These are phyloP conservation scores for Amaranthus cruentus DNA, from an alignment of 148 eudicot genomes.

Conservation along the genomic window DNA sequence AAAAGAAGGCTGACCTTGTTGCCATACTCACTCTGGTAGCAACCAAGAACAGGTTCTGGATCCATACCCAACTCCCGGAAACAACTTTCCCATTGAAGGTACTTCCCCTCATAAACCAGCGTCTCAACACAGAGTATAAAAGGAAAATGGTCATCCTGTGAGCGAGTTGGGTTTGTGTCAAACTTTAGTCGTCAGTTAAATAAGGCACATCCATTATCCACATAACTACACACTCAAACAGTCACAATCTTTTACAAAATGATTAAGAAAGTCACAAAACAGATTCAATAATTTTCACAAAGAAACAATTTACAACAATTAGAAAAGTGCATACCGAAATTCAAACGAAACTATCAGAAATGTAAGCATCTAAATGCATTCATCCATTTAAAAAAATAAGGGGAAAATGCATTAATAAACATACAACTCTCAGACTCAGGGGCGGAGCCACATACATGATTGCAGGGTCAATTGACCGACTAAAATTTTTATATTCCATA, in stretches of 20 bases:
- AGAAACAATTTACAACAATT: neutral
- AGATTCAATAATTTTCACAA: neutral
- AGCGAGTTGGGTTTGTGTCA: constrained; percentile 11
- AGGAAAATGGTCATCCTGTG: constrained; percentile 63
- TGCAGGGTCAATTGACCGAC: too few relatives aligned
- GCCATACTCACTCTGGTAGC: constrained; percentile 45
- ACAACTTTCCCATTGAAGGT: constrained; percentile 56
- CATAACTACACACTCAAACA: neutral
- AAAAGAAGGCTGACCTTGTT: constrained; percentile 39
- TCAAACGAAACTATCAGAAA: neutral
- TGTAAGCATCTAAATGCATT: neutral
- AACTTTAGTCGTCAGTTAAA: neutral
- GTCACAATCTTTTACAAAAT: neutral
- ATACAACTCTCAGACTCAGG: too few relatives aligned
- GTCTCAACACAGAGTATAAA: constrained; percentile 65
- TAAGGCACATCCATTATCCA: neutral
- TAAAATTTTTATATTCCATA: too few relatives aligned
- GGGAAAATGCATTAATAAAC: neutral
- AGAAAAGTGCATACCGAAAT: neutral
- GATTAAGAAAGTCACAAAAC: neutral
- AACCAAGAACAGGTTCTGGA: constrained; percentile 38
- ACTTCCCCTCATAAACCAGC: constrained; percentile 36
- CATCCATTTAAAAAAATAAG: neutral
- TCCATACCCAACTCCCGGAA: constrained; percentile 47
- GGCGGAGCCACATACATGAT: too few relatives aligned